These are phyloP conservation scores for Phialophora expanda DNA, from an alignment of 2,329 filamentous ascomycete species.

Conservation along the genomic window DNA sequence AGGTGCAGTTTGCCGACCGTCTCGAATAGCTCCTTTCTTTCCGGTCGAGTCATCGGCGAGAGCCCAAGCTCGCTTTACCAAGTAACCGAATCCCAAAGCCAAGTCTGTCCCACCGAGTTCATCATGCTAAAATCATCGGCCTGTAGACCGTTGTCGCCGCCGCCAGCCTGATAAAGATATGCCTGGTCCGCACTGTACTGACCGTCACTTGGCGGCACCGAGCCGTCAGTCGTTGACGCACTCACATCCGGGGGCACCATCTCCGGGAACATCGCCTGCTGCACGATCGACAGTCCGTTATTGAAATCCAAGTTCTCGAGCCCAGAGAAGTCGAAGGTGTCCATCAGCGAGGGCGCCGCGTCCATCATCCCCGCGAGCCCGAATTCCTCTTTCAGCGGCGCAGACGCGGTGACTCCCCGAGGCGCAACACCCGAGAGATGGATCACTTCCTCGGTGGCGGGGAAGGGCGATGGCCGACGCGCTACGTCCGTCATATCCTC, in stretches of 20 bases:
- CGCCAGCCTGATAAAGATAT: slow-evolving; percentile 12
- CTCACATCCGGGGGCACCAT: neutral
- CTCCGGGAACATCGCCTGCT: slow-evolving; percentile 31
- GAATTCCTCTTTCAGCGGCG: neutral
- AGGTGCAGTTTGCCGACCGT: neutral
- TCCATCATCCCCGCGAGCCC: neutral
- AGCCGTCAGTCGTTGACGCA: slow-evolving; percentile 1
- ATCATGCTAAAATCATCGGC: slow-evolving; percentile 26
- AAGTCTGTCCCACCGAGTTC: slow-evolving; percentile 28
- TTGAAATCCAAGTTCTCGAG: slow-evolving; percentile 33
- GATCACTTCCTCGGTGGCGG: neutral
- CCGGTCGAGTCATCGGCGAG: neutral
- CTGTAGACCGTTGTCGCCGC: slow-evolving; percentile 20
- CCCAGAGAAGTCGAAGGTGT: slow-evolving; percentile 27
- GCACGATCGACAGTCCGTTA: slow-evolving; percentile 27
- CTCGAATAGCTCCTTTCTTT: neutral
- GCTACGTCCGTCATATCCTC: neutral
- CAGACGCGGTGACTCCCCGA: neutral
- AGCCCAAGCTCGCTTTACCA: neutral
- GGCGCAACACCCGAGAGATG: neutral
- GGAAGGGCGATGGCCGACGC: neutral
- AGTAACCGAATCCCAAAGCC: slow-evolving; percentile 23
- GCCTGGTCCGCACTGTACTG: slow-evolving; percentile 19
- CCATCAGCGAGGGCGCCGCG: neutral
- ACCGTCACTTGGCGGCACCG: neutral